Conservation (phyloP, 495 filamentous ascomycete genomes). For the Penicillium goetzii region DNA sequence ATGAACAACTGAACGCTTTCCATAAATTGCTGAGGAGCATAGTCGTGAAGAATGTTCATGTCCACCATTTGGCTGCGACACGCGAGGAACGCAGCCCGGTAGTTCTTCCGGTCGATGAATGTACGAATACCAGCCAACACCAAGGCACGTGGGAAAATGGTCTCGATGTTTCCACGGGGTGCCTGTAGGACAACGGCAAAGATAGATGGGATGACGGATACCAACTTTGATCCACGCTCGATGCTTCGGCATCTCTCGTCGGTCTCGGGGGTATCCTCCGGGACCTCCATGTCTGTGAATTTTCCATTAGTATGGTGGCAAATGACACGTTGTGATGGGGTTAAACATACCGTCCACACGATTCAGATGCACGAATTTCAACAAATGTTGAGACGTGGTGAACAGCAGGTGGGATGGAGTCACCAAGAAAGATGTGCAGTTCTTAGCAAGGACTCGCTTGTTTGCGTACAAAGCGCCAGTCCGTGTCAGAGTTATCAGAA, state of each 20-base stretch:
- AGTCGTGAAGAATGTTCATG: constrained; percentile 97
- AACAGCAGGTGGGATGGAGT: constrained; percentile 85
- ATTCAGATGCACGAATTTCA: constrained; percentile 90
- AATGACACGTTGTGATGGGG: neutral
- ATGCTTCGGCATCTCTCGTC: constrained; percentile 93
- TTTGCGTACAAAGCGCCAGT: constrained; percentile 81
- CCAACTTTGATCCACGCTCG: constrained; percentile 82
- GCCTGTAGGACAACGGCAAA: constrained; percentile 87
- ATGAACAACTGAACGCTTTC: constrained; percentile 74
- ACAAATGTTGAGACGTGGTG: constrained; percentile 85
- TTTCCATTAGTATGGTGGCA: constrained; percentile 13
- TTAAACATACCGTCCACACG: constrained; percentile 60
- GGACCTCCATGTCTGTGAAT: constrained; percentile 70
- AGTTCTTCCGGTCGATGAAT: constrained; percentile 77
- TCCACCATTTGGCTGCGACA: constrained; percentile 94
- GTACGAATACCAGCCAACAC: constrained; percentile 85
- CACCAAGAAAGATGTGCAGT: constrained; percentile 87
- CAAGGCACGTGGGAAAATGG: constrained; percentile 89
- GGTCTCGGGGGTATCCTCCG: constrained; percentile 83
- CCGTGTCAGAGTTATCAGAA: constrained; percentile 61
- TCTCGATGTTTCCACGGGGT: constrained; percentile 94
- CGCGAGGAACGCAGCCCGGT: constrained; percentile 78
- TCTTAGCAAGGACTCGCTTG: constrained; percentile 69
- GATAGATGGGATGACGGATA: constrained; percentile 86
- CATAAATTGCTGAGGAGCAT: constrained; percentile 82